These are phyloP conservation scores for Thalassiosira livingstoniorum DNA, from an alignment of 352 stramenopile genomes.

Conservation along the genomic window DNA sequence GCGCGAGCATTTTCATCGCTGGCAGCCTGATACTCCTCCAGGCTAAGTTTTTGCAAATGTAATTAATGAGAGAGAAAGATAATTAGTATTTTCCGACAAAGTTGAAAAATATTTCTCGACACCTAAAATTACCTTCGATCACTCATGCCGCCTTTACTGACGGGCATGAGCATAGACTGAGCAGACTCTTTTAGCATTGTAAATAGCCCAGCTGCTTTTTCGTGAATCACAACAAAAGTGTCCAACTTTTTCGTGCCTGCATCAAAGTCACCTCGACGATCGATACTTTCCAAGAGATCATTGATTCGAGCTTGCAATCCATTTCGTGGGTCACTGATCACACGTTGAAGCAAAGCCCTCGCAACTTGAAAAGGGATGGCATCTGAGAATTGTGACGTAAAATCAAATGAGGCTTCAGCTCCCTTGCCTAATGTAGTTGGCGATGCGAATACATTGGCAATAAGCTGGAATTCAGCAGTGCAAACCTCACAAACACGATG, in stretches of 20 bases:
- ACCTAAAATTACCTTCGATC: constrained; percentile 42
- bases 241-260: constrained; percentile 81
- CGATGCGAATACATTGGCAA: constrained; percentile 77
- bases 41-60: no score
- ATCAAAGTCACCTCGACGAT: constrained; percentile 79
- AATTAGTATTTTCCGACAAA: neutral
- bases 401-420: constrained; percentile 44
- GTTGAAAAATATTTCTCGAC: no score
- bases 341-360: constrained; percentile 69
- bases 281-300: constrained; percentile 79
- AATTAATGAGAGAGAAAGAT: neutral
- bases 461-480: constrained; percentile 81
- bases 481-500: constrained; percentile 81
- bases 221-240: constrained; percentile 85
- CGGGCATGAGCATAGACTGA: constrained; percentile 65
- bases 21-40: constrained; percentile 37
- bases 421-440: constrained; percentile 42
- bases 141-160: constrained; percentile 31
- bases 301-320: constrained; percentile 80
- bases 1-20: constrained; percentile 55
- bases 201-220: constrained; percentile 82
- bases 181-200: constrained; percentile 74
- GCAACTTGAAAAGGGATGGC: constrained; percentile 74
- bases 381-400: constrained; percentile 57
- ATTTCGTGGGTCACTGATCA: constrained; percentile 79